Percentiles rank a stretch among this genome's conserved stretches.
phyloP scores from a whole-genome alignment of 2,329 filamentous ascomycete species.

The Nigrospora sphaerica region DNA sequence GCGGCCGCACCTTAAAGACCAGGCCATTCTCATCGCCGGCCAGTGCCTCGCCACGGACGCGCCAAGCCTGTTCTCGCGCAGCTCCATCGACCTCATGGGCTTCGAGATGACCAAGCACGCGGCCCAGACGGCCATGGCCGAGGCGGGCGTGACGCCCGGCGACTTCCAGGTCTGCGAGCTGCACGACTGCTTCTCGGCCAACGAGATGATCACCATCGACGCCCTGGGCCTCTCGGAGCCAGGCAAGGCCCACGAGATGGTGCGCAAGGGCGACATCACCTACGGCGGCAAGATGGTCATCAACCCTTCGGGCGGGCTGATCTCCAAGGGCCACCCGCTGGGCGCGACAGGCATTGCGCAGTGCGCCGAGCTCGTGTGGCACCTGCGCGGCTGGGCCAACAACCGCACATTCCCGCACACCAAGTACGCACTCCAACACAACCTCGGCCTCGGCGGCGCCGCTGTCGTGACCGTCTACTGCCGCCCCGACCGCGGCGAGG shows the following conservation, averaged over 20 bases:
- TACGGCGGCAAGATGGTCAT: conserved; percentile 80
- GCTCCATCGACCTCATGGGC: conserved; percentile 82
- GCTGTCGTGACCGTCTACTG: conserved; percentile 86
- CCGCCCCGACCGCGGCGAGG: conserved; percentile 67
- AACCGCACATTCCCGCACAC: conserved; percentile 69
- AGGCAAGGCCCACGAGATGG: conserved; percentile 88
- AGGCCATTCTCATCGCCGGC: conserved; percentile 84
- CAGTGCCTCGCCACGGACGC: conserved; percentile 83
- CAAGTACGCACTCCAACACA: conserved; percentile 77
- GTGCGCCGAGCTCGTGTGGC: conserved; percentile 92
- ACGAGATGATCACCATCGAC: conserved; percentile 88
- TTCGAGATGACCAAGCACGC: conserved; percentile 77
- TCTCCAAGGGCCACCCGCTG: conserved; percentile 92
- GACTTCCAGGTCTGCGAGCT: conserved; percentile 84
- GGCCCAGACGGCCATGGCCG: conserved; percentile 58
- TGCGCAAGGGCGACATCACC: conserved; percentile 81
- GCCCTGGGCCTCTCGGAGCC: conserved; percentile 70
- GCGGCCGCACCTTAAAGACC: conserved; percentile 70
- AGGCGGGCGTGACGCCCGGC: conserved; percentile 61
- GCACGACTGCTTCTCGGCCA: conserved; percentile 94
- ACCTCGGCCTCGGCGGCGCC: conserved; percentile 84
- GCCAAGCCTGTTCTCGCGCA: conserved; percentile 69
- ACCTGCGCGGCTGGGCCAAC: conserved; percentile 91
- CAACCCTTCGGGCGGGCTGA: conserved; percentile 90
- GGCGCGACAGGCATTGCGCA: conserved; percentile 93